phyloP scores from a whole-genome alignment of 2,329 filamentous ascomycete species.

The Gyromitra esculenta region DNA sequence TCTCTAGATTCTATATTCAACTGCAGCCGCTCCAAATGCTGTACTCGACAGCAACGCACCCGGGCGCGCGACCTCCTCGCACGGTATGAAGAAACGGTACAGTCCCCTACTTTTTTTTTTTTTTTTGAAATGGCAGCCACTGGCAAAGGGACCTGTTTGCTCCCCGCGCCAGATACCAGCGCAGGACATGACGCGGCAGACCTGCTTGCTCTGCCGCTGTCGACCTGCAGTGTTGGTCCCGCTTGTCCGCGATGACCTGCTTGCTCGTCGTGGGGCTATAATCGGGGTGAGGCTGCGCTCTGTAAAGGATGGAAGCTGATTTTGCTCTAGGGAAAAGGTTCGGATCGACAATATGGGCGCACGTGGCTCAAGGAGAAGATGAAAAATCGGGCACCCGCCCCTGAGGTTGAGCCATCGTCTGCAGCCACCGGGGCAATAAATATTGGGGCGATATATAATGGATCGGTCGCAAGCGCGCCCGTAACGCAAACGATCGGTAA shows the following conservation, averaged over 20 bases:
- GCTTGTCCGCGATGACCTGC: conserved; percentile 35
- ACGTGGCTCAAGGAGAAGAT: conserved; percentile 29
- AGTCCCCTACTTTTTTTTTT: no score
- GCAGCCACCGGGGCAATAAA: conserved; percentile 29
- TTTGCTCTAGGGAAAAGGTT: conserved; percentile 43
- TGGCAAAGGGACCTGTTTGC: conserved; percentile 43
- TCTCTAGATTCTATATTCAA: conserved; percentile 31
- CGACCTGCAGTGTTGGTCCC: conserved; percentile 40
- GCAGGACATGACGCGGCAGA: conserved; percentile 35
- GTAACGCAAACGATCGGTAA: conserved; percentile 24
- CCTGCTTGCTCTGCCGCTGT: conserved; percentile 45
- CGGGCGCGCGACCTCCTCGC: conserved; percentile 33
- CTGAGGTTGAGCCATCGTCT: background rate
- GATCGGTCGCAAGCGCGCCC: conserved; percentile 20
- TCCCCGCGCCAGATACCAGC: conserved; percentile 39
- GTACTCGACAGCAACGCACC: conserved; percentile 11
- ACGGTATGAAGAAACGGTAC: conserved; percentile 44
- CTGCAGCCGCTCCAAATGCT: conserved; percentile 23
- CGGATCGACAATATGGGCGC: conserved; percentile 30
- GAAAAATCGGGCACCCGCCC: background rate
- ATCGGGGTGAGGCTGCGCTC: conserved; percentile 36
- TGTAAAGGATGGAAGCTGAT: background rate
- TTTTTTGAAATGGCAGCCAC: conserved; percentile 16
- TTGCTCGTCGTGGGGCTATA: conserved; percentile 38
- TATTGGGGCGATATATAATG: conserved; percentile 41